Base-by-base conservation (phyloP, 2,329 filamentous ascomycete genomes). In the Trichoderma sp. region DNA sequence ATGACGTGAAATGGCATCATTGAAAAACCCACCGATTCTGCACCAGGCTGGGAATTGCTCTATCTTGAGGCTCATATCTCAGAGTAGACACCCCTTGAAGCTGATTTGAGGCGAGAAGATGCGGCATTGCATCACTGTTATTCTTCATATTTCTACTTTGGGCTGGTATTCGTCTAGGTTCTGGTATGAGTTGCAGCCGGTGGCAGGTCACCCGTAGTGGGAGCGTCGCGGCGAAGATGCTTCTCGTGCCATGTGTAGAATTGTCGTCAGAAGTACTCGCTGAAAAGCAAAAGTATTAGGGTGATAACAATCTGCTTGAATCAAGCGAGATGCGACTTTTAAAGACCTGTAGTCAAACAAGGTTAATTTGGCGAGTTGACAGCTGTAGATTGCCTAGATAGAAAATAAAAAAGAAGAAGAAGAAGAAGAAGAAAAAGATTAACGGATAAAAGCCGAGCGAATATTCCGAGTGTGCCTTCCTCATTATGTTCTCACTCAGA, bases 1-100 rank as follows among this genome's bases (percentile, higher is more conserved):
- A 62, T 68, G 66, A 61, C 66, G 66, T 61, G 47, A 29, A 47
- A 43, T 55, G 37, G 52, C 47, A 62, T 61, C 58, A 68, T 56
- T 47, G 47, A 27, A 35, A 40, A 21, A 37, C 21, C 35, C 55
- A 35, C 24, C 49, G 33, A 0, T 14, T 33, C 14, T 35, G 31
- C 7, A 35, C 21, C 35, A 6, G 21, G 31, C 35, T 19, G 8
- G 40, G 8, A 52, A 24, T 16, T 29, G 5, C 24, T 19, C 33
- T 21, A 13, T 52, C 19, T 52, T 24, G 40, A 52, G 7, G 33
- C 11, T 43, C 21, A 1, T 58, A 11, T 29, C 14, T 19, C 6
- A 19, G 57, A 37, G 21, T 14, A 21, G 33, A 24, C 14, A n/a
- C 2, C 21, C 40, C n/a, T 16, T 8, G 55, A 56, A 31, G n/a